Percentiles rank a stretch among this genome's conserved stretches.
These are phyloP conservation scores for Silene vulgaris DNA, from an alignment of 179 eudicot species.

Conservation along the genomic window DNA sequence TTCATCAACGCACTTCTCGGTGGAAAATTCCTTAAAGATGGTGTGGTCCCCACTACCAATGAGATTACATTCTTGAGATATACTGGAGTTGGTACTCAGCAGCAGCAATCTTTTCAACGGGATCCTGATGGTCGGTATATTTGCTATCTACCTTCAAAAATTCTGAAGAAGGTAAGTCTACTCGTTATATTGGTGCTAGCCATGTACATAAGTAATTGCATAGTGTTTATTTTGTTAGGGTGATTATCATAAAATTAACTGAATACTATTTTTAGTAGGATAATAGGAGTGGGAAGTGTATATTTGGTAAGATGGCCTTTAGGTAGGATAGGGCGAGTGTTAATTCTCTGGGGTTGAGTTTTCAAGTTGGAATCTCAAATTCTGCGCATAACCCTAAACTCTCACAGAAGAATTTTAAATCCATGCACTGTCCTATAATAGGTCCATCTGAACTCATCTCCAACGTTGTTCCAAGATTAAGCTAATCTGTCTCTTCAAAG, in stretches of 20 bases:
- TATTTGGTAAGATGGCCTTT: background rate
- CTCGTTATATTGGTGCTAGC: background rate
- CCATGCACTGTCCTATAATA: background rate
- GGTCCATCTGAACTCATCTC: background rate
- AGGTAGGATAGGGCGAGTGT: background rate
- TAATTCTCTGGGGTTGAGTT: background rate
- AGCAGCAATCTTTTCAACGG: conserved; percentile 67
- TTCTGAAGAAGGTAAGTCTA: conserved; percentile 66
- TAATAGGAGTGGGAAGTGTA: background rate
- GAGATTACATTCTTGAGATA: conserved; percentile 87
- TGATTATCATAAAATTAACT: background rate
- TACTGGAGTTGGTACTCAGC: conserved; percentile 47
- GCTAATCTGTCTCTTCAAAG: background rate
- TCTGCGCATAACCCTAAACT: background rate
- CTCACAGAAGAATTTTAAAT: background rate
- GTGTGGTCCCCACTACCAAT: conserved; percentile 95
- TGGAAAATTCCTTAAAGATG: conserved; percentile 71
- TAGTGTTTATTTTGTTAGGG: background rate
- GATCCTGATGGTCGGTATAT: conserved; percentile 86
- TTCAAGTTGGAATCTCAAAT: background rate
- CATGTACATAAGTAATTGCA: conserved; percentile 8
- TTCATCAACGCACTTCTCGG: conserved; percentile 93
- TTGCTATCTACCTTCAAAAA: conserved; percentile 77
- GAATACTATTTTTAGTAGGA: background rate
- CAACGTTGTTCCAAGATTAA: background rate